Evolutionary conservation across 2,329 filamentous ascomycete species (phyloP).

Genomic region (Zopfia rhizophila): DNA sequence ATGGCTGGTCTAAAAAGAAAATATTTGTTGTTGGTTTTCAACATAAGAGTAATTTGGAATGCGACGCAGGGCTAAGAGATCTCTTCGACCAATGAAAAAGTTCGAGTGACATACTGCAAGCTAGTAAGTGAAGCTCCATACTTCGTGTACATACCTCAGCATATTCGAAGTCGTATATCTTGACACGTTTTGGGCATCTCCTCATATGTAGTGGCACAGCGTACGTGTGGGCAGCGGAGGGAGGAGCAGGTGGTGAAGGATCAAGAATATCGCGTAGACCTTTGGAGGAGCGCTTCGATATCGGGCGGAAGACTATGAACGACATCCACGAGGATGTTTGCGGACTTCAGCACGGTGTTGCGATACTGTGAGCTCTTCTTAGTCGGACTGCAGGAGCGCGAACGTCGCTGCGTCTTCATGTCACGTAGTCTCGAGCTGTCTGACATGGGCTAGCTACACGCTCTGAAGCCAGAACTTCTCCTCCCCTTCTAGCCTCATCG

Average conservation of each 20-base stretch:
- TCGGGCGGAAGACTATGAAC: slow-evolving; percentile 11
- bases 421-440: slow-evolving; percentile 9
- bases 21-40: no score
- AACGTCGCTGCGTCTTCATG: not conserved
- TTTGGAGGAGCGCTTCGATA: slow-evolving; percentile 13
- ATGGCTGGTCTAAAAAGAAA: no score
- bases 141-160: no score
- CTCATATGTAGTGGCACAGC: no score
- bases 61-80: no score
- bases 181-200: no score
- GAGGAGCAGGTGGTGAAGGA: not conserved
- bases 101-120: no score
- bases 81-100: no score
- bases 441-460: slow-evolving; percentile 16
- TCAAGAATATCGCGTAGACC: slow-evolving; percentile 12
- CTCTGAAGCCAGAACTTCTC: slow-evolving; percentile 23
- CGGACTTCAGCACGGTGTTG: slow-evolving; percentile 17
- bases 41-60: no score
- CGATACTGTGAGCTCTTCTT: slow-evolving; percentile 20
- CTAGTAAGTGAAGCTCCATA: no score
- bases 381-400: slow-evolving; percentile 12
- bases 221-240: no score
- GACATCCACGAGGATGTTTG: slow-evolving; percentile 8
- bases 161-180: no score
- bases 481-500: slow-evolving; percentile 20